A percentile compares a stretch with the other conserved stretches of the same genome.
These are phyloP conservation scores for Hypericum androsaemum DNA, from an alignment of 345 rosid species.

Conservation along the genomic window DNA sequence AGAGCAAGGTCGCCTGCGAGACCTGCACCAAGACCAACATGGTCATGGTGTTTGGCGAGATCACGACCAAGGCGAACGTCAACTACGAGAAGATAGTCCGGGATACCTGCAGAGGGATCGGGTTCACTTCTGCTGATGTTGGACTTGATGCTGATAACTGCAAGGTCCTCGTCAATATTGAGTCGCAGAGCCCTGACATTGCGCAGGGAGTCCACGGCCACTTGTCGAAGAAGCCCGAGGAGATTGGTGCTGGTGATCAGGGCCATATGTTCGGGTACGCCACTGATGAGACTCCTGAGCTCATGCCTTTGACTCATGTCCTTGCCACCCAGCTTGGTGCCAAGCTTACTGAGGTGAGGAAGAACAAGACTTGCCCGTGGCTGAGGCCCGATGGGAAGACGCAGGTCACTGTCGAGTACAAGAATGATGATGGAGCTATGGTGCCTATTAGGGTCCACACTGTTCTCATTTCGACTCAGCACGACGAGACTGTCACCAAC, in stretches of 20 bases:
- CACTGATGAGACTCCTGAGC: conserved; percentile 67
- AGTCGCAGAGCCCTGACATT: conserved; percentile 70
- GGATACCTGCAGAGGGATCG: conserved; percentile 65
- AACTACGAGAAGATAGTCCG: conserved; percentile 70
- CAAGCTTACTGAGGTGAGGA: conserved; percentile 72
- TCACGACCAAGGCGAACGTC: conserved; percentile 61
- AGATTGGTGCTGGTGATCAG: conserved; percentile 38
- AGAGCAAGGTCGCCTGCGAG: conserved; percentile 80
- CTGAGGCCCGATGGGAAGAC: conserved; percentile 84
- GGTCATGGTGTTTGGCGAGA: conserved; percentile 84
- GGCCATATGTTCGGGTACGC: conserved; percentile 84
- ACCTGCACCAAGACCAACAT: conserved; percentile 77
- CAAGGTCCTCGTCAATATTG: conserved; percentile 66
- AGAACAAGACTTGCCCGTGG: conserved; percentile 70
- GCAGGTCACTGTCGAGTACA: conserved; percentile 69
- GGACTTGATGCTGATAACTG: conserved; percentile 72
- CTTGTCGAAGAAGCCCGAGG: conserved; percentile 36
- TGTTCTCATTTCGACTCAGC: conserved; percentile 70
- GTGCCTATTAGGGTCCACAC: conserved; percentile 65
- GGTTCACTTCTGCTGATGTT: conserved; percentile 58
- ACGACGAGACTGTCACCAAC: conserved; percentile 69
- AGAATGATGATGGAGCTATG: conserved; percentile 61
- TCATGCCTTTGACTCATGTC: conserved; percentile 74
- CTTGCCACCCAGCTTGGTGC: conserved; percentile 77
- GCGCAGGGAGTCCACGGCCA: conserved; percentile 85